These are phyloP conservation scores for Metschnikowia reukaufii DNA, from an alignment of 805 yeast species.

Conservation along the genomic window DNA sequence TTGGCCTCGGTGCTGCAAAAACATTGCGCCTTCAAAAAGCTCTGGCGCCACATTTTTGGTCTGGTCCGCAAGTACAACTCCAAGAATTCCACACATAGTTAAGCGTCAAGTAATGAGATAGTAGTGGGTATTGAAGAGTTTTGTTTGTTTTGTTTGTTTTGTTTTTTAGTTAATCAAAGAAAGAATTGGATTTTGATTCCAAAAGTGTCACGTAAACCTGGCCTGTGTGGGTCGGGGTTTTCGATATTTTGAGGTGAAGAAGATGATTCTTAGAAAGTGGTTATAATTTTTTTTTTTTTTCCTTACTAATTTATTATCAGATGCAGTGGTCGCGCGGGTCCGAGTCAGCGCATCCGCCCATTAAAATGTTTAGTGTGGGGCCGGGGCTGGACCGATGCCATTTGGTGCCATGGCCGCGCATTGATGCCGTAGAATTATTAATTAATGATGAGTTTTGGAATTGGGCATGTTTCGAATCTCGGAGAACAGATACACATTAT, in stretches of 20 bases:
- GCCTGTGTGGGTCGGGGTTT: too few species aligned
- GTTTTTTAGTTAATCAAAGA: too few species aligned
- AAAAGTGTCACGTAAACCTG: too few species aligned
- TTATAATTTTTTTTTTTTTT: background rate
- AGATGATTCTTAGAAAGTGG: conserved; percentile 1
- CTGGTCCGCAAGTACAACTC: conserved; percentile 79
- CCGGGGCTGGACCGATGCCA: too few species aligned
- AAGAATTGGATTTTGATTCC: too few species aligned
- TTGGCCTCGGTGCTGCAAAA: conserved; percentile 95
- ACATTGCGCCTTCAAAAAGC: conserved; percentile 87
- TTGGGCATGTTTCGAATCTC: too few species aligned
- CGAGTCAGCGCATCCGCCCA: conserved; percentile 6
- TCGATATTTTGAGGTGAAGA: background rate
- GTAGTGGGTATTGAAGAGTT: too few species aligned
- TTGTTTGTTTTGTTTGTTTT: background rate
- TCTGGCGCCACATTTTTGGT: conserved; percentile 78
- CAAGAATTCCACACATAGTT: conserved; percentile 92
- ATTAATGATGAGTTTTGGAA: too few species aligned
- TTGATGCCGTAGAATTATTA: too few species aligned
- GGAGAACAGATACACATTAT: too few species aligned
- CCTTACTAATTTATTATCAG: background rate
- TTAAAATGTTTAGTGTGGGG: conserved; percentile 1
- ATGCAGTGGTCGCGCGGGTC: conserved; percentile 10
- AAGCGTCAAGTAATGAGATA: background rate
- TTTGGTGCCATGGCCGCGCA: too few species aligned